A percentile compares a stretch with the other conserved stretches of the same genome.
Conservation (phyloP, 768 basidiomycete genomes). For the Lactarius sanguifluus region DNA sequence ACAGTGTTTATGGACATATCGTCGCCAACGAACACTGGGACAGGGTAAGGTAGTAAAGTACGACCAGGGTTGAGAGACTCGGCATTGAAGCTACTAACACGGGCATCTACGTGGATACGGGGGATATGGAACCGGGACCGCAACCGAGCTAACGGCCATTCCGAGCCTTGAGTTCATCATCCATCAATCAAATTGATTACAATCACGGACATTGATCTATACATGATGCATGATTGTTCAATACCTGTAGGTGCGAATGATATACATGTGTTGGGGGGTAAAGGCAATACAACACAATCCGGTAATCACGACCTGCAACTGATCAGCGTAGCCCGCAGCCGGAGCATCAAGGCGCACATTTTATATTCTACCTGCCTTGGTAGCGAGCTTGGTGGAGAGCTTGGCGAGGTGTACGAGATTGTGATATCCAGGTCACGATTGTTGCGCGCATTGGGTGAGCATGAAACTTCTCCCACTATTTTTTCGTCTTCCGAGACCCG, state of each 20-base stretch:
- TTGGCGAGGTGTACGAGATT: slow-evolving; percentile 57
- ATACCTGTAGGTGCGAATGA: neutral
- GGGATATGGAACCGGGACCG: neutral
- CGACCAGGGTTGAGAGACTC: neutral
- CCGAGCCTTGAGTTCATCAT: neutral
- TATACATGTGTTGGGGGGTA: neutral
- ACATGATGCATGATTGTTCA: slow-evolving; percentile 1
- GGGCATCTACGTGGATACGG: neutral
- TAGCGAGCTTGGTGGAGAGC: slow-evolving; percentile 32
- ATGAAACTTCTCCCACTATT: slow-evolving; percentile 69
- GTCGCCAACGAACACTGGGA: neutral
- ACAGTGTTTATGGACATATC: slow-evolving; percentile 27
- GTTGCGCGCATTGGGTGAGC: slow-evolving; percentile 89
- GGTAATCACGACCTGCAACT: slow-evolving; percentile 68
- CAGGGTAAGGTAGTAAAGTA: neutral
- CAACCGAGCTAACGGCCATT: neutral
- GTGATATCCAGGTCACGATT: slow-evolving; percentile 93
- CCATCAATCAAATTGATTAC: slow-evolving; percentile 1
- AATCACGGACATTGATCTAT: neutral
- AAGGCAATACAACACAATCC: neutral
- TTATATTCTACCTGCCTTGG: slow-evolving; percentile 62
- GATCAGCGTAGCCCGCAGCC: slow-evolving; percentile 54
- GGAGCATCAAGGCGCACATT: slow-evolving; percentile 67
- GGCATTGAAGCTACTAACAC: neutral
- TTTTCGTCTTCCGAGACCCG: slow-evolving; percentile 68